Conservation (phyloP, 345 rosid species). For the Aethionema arabicum region DNA sequence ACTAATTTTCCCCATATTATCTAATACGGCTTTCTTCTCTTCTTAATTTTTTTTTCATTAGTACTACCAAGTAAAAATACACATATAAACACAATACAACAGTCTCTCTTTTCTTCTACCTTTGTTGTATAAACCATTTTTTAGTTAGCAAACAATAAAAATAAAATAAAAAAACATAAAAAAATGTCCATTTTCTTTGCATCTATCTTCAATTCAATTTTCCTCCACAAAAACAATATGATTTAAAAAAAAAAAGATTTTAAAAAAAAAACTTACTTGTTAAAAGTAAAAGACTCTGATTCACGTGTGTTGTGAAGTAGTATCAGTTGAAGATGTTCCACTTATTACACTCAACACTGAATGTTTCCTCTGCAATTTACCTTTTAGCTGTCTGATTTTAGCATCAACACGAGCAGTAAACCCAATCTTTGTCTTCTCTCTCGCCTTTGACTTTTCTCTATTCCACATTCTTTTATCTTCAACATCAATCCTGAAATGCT, state of each 20-base stretch:
- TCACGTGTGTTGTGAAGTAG: conserved; percentile 31
- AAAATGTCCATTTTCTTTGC: neutral
- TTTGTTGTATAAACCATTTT: conserved; percentile 19
- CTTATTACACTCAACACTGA: conserved; percentile 33
- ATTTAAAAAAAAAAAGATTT: too few relatives aligned
- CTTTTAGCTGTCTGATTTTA: conserved; percentile 36
- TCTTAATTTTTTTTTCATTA: neutral
- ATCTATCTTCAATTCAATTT: conserved; percentile 19
- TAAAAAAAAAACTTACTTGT: conserved; percentile 31
- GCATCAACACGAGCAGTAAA: conserved; percentile 72
- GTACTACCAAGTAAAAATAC: neutral
- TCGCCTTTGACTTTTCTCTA: conserved; percentile 54
- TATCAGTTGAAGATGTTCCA: conserved; percentile 37
- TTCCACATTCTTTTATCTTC: conserved; percentile 55
- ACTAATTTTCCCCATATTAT: neutral
- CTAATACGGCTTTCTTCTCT: conserved; percentile 7
- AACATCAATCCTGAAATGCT: conserved; percentile 47
- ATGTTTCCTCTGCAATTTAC: conserved; percentile 34
- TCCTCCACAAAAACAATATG: neutral
- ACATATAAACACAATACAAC: conserved; percentile 17
- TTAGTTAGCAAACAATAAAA: neutral
- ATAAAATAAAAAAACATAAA: neutral
- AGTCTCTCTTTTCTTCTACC: conserved; percentile 14
- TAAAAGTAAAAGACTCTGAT: neutral
- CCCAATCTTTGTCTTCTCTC: conserved; percentile 51